A percentile compares a stretch with the other conserved stretches of the same genome.
These are phyloP conservation scores for Candida coquimbonensis DNA, from an alignment of 805 yeast genomes.

Conservation along the genomic window DNA sequence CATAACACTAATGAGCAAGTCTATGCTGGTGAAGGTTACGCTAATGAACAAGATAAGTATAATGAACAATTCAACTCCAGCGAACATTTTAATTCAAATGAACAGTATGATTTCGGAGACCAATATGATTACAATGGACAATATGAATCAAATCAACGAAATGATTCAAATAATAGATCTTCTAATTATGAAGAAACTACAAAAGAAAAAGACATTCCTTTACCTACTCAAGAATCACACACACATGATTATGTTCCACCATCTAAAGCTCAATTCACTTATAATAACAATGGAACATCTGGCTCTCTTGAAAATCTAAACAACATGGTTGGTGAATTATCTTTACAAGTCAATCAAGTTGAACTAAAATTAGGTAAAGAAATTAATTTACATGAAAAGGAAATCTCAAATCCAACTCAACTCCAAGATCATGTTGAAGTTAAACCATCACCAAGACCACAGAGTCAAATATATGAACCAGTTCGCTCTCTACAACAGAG, in stretches of 20 bases:
- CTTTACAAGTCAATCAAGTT: constrained; percentile 21
- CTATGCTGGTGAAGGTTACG: background rate
- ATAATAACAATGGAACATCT: background rate
- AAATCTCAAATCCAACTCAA: no score
- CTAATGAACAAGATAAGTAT: background rate
- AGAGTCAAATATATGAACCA: constrained; percentile 4
- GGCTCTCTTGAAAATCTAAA: constrained; percentile 25
- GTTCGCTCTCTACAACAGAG: constrained; percentile 1
- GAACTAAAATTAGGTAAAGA: constrained; percentile 14
- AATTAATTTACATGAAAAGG: background rate
- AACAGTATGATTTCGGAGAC: no score
- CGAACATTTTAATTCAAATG: no score
- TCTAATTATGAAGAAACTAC: no score
- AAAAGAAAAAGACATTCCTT: no score
- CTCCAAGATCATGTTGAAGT: no score
- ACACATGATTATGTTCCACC: no score
- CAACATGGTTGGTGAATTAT: constrained; percentile 29
- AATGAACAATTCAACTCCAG: background rate
- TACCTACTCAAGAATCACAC: no score
- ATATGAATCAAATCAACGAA: no score
- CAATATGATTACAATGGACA: no score
- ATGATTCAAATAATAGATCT: no score
- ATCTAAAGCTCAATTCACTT: background rate
- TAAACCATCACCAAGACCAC: background rate
- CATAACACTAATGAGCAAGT: background rate